Conservation (phyloP, 2,329 filamentous ascomycete species). For the Apiospora phragmitis region DNA sequence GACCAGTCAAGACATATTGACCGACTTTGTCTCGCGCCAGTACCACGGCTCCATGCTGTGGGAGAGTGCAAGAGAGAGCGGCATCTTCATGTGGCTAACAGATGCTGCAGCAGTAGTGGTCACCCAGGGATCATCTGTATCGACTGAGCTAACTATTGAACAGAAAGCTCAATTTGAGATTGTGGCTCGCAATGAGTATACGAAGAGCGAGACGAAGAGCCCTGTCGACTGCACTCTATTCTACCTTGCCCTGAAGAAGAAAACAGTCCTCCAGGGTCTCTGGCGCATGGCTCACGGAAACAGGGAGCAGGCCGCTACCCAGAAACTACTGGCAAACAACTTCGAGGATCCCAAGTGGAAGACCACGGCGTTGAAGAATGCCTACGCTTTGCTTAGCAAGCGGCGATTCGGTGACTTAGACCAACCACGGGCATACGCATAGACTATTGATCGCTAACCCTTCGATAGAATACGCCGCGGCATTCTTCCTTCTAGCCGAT, state of each 20-base stretch:
- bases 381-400: constrained; percentile 90
- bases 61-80: constrained; percentile 82
- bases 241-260: constrained; percentile 90
- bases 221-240: constrained; percentile 89
- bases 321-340: constrained; percentile 82
- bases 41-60: constrained; percentile 80
- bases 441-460: constrained; percentile 42
- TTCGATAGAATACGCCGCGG: constrained; percentile 80
- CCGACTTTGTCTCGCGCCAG: constrained; percentile 79
- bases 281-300: constrained; percentile 96
- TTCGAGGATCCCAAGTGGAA: constrained; percentile 86
- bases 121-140: neutral
- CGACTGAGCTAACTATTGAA: neutral
- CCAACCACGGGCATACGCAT: neutral
- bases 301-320: constrained; percentile 79
- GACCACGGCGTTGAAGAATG: constrained; percentile 90
- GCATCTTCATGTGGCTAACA: constrained; percentile 92
- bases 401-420: constrained; percentile 70
- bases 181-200: constrained; percentile 93
- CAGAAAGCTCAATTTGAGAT: constrained; percentile 79
- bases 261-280: constrained; percentile 82
- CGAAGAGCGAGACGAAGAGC: constrained; percentile 81
- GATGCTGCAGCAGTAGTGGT: constrained; percentile 75
- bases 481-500: constrained; percentile 91
- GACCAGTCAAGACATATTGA: constrained; percentile 82